Evolutionary conservation across 768 basidiomycete genomes (phyloP).

Genomic region (Tricholoma saponaceum): DNA sequence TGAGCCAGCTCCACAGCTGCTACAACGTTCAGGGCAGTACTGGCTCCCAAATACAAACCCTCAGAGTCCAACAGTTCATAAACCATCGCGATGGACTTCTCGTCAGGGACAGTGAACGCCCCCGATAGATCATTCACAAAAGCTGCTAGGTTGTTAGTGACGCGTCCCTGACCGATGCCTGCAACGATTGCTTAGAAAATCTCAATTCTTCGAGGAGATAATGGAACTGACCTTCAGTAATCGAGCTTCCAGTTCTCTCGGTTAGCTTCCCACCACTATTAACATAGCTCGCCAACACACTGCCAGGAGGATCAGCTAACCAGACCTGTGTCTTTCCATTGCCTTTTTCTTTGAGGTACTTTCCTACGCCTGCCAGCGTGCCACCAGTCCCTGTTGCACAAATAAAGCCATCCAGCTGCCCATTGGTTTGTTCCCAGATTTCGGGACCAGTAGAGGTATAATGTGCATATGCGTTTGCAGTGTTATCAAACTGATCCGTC

Average conservation of each 20-base stretch:
- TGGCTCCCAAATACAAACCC: constrained; percentile 93
- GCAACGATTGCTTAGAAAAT: neutral
- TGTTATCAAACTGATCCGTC: constrained; percentile 99
- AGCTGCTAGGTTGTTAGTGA: constrained; percentile 86
- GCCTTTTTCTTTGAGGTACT: constrained; percentile 80
- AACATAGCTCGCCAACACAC: constrained; percentile 82
- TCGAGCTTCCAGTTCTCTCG: constrained; percentile 81
- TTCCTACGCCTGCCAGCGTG: constrained; percentile 86
- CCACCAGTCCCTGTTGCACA: constrained; percentile 97
- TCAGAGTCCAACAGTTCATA: constrained; percentile 90
- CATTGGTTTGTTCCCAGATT: constrained; percentile 87
- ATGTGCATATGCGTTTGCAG: constrained; percentile 85
- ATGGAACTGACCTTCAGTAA: constrained; percentile 75
- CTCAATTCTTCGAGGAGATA: neutral
- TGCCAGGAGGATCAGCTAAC: constrained; percentile 97
- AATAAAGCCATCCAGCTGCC: constrained; percentile 83
- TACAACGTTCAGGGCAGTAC: constrained; percentile 91
- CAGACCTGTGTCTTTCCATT: constrained; percentile 78
- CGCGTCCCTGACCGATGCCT: constrained; percentile 97
- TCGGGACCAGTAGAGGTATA: constrained; percentile 93
- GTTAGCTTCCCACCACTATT: constrained; percentile 71
- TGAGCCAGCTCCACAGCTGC: constrained; percentile 87
- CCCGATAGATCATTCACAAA: constrained; percentile 78
- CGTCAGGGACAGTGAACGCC: constrained; percentile 82
- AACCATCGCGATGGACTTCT: constrained; percentile 88